These are phyloP conservation scores for Maudiozyma barnettii DNA, from an alignment of 805 yeast genomes.

Conservation along the genomic window DNA sequence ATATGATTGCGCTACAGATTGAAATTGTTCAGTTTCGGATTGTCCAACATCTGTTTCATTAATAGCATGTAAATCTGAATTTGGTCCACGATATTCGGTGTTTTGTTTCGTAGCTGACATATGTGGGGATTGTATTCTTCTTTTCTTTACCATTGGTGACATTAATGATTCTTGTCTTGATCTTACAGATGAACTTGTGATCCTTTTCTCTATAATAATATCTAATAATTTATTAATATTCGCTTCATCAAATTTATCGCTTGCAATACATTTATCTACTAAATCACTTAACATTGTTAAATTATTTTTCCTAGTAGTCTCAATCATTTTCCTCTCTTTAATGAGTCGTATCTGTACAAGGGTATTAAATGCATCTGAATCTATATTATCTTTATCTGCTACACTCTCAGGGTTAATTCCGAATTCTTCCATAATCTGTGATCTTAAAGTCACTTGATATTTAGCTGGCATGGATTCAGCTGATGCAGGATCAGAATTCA, in stretches of 20 bases:
- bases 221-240: conserved; percentile 11
- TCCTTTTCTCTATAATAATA: neutral
- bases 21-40: neutral
- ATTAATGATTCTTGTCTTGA: neutral
- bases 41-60: conserved; percentile 3
- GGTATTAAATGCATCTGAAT: conserved; percentile 9
- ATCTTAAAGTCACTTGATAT: neutral
- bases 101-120: conserved; percentile 7
- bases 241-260: conserved; percentile 12
- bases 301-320: conserved; percentile 14
- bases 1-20: neutral
- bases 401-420: neutral
- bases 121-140: conserved; percentile 4
- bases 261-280: conserved; percentile 13
- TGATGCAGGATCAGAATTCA: neutral
- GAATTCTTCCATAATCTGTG: neutral
- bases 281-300: conserved; percentile 12
- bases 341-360: conserved; percentile 13
- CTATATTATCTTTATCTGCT: conserved; percentile 3
- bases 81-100: conserved; percentile 6
- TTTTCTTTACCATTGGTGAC: conserved; percentile 8
- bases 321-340: conserved; percentile 14
- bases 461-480: neutral
- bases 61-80: conserved; percentile 11
- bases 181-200: neutral